phyloP scores from a whole-genome alignment of 768 basidiomycete species.

The Leccinum imitatum region DNA sequence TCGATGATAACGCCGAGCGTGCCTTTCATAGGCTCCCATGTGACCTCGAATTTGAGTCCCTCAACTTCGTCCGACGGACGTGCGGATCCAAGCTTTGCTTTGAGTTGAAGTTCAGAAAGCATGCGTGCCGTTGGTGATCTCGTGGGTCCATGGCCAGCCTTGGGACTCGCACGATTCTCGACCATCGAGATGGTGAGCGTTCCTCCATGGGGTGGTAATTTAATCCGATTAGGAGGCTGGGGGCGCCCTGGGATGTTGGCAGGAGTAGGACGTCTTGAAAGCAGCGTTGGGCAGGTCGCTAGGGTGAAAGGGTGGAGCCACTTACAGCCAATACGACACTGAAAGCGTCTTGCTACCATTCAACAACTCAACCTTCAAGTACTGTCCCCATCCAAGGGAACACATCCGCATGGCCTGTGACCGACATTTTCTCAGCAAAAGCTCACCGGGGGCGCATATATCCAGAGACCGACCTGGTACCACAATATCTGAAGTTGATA shows the following conservation, averaged over 20 bases:
- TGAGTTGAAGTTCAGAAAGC: slow-evolving; percentile 61
- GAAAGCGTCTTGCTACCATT: slow-evolving; percentile 65
- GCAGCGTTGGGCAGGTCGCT: slow-evolving; percentile 5
- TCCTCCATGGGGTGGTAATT: slow-evolving; percentile 65
- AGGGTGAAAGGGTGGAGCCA: slow-evolving; percentile 11
- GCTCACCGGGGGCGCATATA: neutral
- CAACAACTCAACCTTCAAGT: slow-evolving; percentile 67
- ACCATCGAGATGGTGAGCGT: slow-evolving; percentile 70
- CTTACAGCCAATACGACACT: slow-evolving; percentile 88
- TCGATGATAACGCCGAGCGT: slow-evolving; percentile 63
- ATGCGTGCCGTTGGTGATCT: slow-evolving; percentile 54
- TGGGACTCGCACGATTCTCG: slow-evolving; percentile 43
- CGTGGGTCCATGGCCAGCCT: slow-evolving; percentile 44
- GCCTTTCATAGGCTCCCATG: slow-evolving; percentile 73
- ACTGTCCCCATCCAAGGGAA: slow-evolving; percentile 84
- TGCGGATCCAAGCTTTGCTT: slow-evolving; percentile 53
- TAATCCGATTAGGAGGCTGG: slow-evolving; percentile 32
- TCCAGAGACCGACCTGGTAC: slow-evolving; percentile 53
- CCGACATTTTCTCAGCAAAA: neutral
- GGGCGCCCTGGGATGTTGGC: slow-evolving; percentile 30
- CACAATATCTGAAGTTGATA: slow-evolving; percentile 91
- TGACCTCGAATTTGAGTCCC: slow-evolving; percentile 61
- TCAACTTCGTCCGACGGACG: slow-evolving; percentile 77
- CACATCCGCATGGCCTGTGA: slow-evolving; percentile 68
- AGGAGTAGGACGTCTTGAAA: slow-evolving; percentile 40